A percentile compares a stretch with the other conserved stretches of the same genome.
Conservation (phyloP, 352 stramenopile species). For the Pythium brachiatum region DNA sequence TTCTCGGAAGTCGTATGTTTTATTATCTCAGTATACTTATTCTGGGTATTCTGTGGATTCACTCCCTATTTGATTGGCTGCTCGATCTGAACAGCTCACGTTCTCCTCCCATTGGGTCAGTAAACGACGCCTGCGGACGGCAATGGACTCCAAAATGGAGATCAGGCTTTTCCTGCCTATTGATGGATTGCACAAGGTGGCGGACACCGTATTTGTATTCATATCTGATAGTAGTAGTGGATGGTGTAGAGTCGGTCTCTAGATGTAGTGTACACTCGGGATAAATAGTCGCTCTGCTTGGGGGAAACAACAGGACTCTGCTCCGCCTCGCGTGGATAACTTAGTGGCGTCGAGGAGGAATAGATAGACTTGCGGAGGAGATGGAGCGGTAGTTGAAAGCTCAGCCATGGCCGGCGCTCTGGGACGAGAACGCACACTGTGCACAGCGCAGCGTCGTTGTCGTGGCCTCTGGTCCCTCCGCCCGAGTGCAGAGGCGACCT, state of each 20-base stretch:
- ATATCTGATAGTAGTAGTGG: conserved; percentile 9
- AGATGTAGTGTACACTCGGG: conserved; percentile 18
- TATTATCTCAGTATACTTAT: neutral
- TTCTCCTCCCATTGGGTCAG: neutral
- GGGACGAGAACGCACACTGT: neutral
- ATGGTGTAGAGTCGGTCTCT: neutral
- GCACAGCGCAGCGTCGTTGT: neutral
- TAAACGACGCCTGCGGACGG: no score
- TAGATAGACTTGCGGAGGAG: conserved; percentile 4
- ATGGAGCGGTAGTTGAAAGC: neutral
- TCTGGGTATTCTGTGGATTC: neutral
- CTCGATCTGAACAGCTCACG: neutral
- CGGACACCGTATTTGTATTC: conserved; percentile 11
- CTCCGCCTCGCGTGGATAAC: conserved; percentile 3
- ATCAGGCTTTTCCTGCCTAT: neutral
- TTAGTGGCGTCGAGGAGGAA: conserved; percentile 1
- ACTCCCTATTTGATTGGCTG: conserved; percentile 3
- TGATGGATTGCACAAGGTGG: neutral
- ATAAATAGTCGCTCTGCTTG: conserved; percentile 17
- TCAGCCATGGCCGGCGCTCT: neutral
- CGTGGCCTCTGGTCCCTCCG: neutral
- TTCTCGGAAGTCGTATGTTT: neutral
- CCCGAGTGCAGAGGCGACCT: conserved; percentile 1
- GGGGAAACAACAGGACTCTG: conserved; percentile 1
- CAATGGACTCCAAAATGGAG: no score